Percentiles rank a stretch among this genome's conserved stretches.
Evolutionary conservation across 2,329 filamentous ascomycete species (phyloP).

Genomic region (Nemania sp.): DNA sequence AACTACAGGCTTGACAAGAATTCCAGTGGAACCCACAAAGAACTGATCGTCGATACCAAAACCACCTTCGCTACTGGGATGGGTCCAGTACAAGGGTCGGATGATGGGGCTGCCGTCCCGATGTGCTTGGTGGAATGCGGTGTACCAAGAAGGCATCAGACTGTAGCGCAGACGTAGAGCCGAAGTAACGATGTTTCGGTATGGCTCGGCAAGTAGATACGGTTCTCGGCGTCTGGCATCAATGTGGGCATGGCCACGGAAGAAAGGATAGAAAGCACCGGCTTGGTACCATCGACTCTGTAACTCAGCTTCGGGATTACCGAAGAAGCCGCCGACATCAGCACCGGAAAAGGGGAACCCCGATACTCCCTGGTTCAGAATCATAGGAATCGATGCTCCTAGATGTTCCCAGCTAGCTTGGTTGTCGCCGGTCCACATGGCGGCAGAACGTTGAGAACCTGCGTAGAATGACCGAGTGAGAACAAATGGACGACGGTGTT

Average conservation of each 20-base stretch:
- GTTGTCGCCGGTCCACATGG: constrained; percentile 99
- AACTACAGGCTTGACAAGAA: constrained; percentile 90
- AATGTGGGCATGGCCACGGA: constrained; percentile 96
- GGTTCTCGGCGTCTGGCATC: constrained; percentile 93
- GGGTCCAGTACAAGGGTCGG: constrained; percentile 89
- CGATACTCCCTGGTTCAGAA: constrained; percentile 87
- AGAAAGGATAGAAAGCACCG: constrained; percentile 96
- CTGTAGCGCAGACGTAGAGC: constrained; percentile 87
- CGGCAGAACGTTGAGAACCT: constrained; percentile 84
- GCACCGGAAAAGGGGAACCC: constrained; percentile 94
- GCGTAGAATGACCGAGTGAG: constrained; percentile 92
- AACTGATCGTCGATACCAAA: constrained; percentile 91
- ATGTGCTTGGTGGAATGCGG: constrained; percentile 89
- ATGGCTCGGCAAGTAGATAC: constrained; percentile 82
- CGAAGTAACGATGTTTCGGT: constrained; percentile 82
- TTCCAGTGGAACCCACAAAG: constrained; percentile 83
- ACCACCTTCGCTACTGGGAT: constrained; percentile 83
- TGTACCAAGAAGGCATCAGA: constrained; percentile 93
- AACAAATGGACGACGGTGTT: constrained; percentile 83
- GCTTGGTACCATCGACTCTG: constrained; percentile 95
- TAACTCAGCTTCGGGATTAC: constrained; percentile 91
- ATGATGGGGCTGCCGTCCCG: constrained; percentile 83
- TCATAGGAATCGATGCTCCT: constrained; percentile 88
- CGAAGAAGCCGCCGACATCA: constrained; percentile 97
- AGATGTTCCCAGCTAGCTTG: constrained; percentile 91